These are phyloP conservation scores for Choanephora cucurbitarum DNA, from an alignment of 371 early-diverging fungal species.

Conservation along the genomic window DNA sequence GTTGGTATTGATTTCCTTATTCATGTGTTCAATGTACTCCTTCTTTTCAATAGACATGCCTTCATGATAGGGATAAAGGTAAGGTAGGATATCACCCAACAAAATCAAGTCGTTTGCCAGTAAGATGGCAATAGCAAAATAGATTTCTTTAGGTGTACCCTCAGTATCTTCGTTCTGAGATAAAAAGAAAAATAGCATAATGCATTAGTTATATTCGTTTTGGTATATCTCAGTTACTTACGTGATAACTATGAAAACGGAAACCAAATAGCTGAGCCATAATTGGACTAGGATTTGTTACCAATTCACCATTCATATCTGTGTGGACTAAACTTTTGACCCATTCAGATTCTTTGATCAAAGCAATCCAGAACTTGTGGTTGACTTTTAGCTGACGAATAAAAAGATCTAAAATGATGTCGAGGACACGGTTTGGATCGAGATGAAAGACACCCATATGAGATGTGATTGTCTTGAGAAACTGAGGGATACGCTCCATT, in stretches of 20 bases:
- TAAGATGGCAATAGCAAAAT: slow-evolving; percentile 49
- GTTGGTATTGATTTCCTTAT: slow-evolving; percentile 44
- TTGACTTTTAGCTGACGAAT: slow-evolving; percentile 69
- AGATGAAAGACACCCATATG: slow-evolving; percentile 80
- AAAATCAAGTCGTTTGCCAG: slow-evolving; percentile 69
- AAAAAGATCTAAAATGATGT: slow-evolving; percentile 83
- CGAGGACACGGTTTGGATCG: slow-evolving; percentile 89
- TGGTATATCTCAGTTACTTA: slow-evolving; percentile 11
- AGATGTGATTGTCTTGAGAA: slow-evolving; percentile 49
- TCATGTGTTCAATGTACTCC: slow-evolving; percentile 54
- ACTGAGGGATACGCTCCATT: slow-evolving; percentile 35
- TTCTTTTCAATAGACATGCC: slow-evolving; percentile 53
- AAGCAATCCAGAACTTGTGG: slow-evolving; percentile 76
- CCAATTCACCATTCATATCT: slow-evolving; percentile 16
- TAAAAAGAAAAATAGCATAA: no score
- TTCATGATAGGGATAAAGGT: slow-evolving; percentile 64
- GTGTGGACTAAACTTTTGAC: slow-evolving; percentile 18
- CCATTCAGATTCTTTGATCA: slow-evolving; percentile 79
- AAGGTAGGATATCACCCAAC: slow-evolving; percentile 75
- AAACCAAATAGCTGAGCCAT: slow-evolving; percentile 88
- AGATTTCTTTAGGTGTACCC: slow-evolving; percentile 37
- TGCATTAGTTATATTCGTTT: no score
- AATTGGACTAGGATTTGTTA: slow-evolving; percentile 30
- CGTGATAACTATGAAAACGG: slow-evolving; percentile 73
- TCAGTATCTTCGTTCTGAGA: slow-evolving; percentile 17